These are phyloP conservation scores for Hericium erinaceus DNA, from an alignment of 768 basidiomycete species.

Conservation along the genomic window DNA sequence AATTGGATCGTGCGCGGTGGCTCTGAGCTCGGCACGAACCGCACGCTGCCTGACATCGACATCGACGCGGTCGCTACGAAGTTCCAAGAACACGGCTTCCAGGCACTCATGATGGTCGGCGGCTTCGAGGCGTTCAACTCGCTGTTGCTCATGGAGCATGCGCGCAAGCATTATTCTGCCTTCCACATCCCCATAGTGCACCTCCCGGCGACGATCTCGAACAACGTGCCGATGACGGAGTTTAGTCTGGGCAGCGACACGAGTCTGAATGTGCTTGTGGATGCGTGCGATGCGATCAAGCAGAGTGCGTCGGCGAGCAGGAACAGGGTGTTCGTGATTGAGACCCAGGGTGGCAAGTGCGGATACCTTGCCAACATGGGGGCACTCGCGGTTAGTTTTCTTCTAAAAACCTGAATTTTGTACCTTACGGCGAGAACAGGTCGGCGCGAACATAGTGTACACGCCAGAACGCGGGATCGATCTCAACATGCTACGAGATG, in stretches of 20 bases:
- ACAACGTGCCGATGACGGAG: slow-evolving; percentile 97
- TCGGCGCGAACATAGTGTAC: slow-evolving; percentile 88
- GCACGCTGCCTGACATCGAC: slow-evolving; percentile 75
- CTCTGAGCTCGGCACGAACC: slow-evolving; percentile 96
- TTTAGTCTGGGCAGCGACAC: slow-evolving; percentile 95
- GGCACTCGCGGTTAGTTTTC: slow-evolving; percentile 74
- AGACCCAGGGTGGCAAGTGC: slow-evolving; percentile 95
- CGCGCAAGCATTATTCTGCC: slow-evolving; percentile 73
- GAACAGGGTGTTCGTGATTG: slow-evolving; percentile 94
- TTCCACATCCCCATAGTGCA: slow-evolving; percentile 96
- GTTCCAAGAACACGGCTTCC: slow-evolving; percentile 77
- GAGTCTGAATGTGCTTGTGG: slow-evolving; percentile 93
- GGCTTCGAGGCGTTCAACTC: slow-evolving; percentile 93
- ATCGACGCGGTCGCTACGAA: slow-evolving; percentile 84
- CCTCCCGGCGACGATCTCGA: slow-evolving; percentile 93
- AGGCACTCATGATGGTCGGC: slow-evolving; percentile 83
- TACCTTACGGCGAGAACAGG: slow-evolving; percentile 32
- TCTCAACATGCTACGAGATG: slow-evolving; percentile 69
- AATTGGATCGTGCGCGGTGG: slow-evolving; percentile 95
- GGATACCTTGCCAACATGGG: slow-evolving; percentile 96
- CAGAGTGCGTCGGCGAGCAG: slow-evolving; percentile 95
- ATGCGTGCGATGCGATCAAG: slow-evolving; percentile 97
- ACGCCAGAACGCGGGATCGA: slow-evolving; percentile 88
- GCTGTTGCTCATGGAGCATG: slow-evolving; percentile 69
- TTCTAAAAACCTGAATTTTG: background rate